Conservation (phyloP, 2,329 filamentous ascomycete species). For the Cercospora brassicicola region DNA sequence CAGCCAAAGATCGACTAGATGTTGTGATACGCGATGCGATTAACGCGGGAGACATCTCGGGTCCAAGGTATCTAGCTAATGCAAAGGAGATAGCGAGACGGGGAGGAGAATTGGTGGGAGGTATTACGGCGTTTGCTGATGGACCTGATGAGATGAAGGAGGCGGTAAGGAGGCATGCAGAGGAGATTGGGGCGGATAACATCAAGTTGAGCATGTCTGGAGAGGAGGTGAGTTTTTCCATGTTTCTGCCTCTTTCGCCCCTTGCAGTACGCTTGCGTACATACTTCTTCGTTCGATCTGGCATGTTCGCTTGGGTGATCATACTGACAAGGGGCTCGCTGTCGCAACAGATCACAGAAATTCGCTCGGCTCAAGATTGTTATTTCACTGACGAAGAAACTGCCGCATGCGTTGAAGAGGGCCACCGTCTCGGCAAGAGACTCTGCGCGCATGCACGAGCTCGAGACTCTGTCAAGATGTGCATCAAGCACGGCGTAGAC, state of each 20-base stretch:
- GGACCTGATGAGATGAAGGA: constrained; percentile 36
- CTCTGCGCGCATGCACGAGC: constrained; percentile 47
- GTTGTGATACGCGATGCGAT: constrained; percentile 52
- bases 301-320: too few relatives aligned
- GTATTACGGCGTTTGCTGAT: constrained; percentile 46
- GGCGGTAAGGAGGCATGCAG: constrained; percentile 33
- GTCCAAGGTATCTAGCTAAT: constrained; percentile 53
- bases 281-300: too few relatives aligned
- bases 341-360: constrained; percentile 38
- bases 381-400: constrained; percentile 52
- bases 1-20: constrained; percentile 50
- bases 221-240: constrained; percentile 18
- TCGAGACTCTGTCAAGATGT: constrained; percentile 48
- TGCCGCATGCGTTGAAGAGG: constrained; percentile 51
- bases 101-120: constrained; percentile 48
- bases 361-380: constrained; percentile 44
- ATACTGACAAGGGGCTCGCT: too few relatives aligned
- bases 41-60: constrained; percentile 51
- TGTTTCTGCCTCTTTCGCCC: too few relatives aligned
- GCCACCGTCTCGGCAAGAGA: constrained; percentile 43
- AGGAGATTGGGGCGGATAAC: constrained; percentile 38
- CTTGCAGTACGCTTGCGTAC: too few relatives aligned
- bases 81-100: constrained; percentile 50
- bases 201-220: constrained; percentile 39
- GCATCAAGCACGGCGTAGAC: constrained; percentile 48